Evolutionary conservation across 139 green algal genomes (phyloP), one percentile per base, ranked within the genome.

Genomic region (Chlorella sp.): DNA sequence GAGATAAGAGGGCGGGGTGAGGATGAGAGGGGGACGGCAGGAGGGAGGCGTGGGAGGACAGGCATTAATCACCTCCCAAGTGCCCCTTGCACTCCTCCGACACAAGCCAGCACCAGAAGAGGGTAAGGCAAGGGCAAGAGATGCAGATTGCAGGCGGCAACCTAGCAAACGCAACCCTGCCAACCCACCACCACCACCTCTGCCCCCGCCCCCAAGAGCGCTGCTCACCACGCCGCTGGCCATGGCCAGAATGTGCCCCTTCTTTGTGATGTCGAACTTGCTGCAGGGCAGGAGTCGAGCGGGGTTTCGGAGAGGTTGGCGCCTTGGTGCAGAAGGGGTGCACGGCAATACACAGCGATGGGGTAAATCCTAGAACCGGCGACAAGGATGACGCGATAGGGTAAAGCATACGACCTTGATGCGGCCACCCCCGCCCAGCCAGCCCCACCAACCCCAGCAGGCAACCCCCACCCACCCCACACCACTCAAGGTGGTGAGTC

Each of bases 191-290:
- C 64, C 64, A 14, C 64, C 64, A 14, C 60, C 64, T 71, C 11
- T 71, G 19, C 69, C 21, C 69, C 69, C 69, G 5, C 3, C 69
- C 69, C 69, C 69, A 78, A 9, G 22, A 21, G 11, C 1, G 19
- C 26, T 18, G 24, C 68, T 76, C 68, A 76, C 68, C 12, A 93
- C 85, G 15, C 92, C 76, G 7, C 61, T 30, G 7, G 40, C 81
- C 34, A 93, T 90, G 7, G 57, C 53, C 75, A 96, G 86, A 60
- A 92, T 48, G 76, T 81, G 86, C 37, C 91, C 94, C 75, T 87
- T 89, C 37, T 87, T 83, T n/a, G 94, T 96, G 24, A 89, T 75
- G 86, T 96, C 94, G 30, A 93, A 91, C 36, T 89, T 88, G 15
- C 91, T 39, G 57, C 34, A 39, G 28, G 21, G 71, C 71, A 78